Evolutionary conservation across 371 early-diverging fungal genomes (phyloP).

Genomic region (Mucor mucedo): DNA sequence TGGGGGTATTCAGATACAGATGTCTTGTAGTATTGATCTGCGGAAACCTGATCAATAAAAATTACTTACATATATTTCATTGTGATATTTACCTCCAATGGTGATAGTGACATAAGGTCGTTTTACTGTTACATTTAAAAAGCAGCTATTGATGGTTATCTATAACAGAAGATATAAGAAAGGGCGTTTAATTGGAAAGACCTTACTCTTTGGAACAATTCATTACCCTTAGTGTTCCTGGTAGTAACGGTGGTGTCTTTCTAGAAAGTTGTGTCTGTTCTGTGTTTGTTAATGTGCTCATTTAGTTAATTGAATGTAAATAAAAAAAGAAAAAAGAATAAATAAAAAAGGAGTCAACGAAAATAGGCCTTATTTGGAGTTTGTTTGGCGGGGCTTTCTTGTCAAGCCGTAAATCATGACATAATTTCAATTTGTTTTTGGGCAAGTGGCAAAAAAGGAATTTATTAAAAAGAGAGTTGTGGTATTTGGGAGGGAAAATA

Average conservation of each 20-base stretch:
- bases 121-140: conserved; percentile 39
- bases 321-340: conserved; percentile 1
- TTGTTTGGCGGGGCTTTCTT: not conserved
- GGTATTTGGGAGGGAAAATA: not conserved
- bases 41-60: not conserved
- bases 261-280: too few species aligned
- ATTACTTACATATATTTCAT: too few species aligned
- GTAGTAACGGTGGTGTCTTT: conserved; percentile 12
- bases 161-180: conserved; percentile 9
- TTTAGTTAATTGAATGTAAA: not conserved
- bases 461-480: not conserved
- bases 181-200: not conserved
- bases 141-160: conserved; percentile 38
- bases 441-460: not conserved
- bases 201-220: not conserved
- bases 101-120: conserved; percentile 42
- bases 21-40: conserved; percentile 70
- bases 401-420: not conserved
- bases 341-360: conserved; percentile 1
- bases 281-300: not conserved
- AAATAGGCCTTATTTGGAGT: not conserved
- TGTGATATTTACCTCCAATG: conserved; percentile 34
- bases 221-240: conserved; percentile 22
- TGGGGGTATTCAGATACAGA: conserved; percentile 60
- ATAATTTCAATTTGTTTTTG: not conserved